Percentiles rank a stretch among this genome's conserved stretches.
Evolutionary conservation across 306 rosid genomes (phyloP).

Genomic region (Citrullus amarus): DNA sequence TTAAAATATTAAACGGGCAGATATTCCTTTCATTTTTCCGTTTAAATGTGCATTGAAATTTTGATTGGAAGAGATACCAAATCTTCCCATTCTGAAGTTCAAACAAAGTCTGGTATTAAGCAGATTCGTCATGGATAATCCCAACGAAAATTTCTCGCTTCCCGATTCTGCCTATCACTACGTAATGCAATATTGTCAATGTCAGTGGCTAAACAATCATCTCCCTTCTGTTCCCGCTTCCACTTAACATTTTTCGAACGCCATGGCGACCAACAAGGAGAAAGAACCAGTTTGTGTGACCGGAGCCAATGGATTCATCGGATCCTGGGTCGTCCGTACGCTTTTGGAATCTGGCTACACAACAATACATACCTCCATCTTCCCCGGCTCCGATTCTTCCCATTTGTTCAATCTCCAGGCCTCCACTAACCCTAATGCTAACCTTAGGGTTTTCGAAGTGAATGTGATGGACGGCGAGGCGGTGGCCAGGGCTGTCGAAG

Average conservation of each 20-base stretch:
- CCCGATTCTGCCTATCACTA: no score
- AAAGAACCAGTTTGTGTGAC: constrained; percentile 52
- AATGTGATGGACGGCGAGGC: constrained; percentile 44
- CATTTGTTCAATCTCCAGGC: constrained; percentile 52
- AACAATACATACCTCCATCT: constrained; percentile 52
- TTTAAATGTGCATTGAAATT: no score
- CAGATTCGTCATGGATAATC: neutral
- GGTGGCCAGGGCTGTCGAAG: constrained; percentile 31
- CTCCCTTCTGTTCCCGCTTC: neutral
- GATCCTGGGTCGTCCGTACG: constrained; percentile 56
- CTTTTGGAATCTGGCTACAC: constrained; percentile 43
- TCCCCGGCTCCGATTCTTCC: constrained; percentile 50
- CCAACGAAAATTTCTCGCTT: neutral
- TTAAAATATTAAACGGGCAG: no score
- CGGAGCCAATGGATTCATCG: constrained; percentile 89
- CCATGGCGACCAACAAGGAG: neutral
- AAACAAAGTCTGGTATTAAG: neutral
- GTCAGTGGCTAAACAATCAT: neutral
- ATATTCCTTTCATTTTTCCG: no score
- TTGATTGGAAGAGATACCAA: neutral
- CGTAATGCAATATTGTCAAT: neutral
- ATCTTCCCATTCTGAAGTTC: neutral
- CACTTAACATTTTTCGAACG: no score
- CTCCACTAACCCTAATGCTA: constrained; percentile 14
- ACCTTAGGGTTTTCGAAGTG: constrained; percentile 33